Evolutionary conservation across 345 rosid species (phyloP).

Genomic region (Ailanthus altissimus): DNA sequence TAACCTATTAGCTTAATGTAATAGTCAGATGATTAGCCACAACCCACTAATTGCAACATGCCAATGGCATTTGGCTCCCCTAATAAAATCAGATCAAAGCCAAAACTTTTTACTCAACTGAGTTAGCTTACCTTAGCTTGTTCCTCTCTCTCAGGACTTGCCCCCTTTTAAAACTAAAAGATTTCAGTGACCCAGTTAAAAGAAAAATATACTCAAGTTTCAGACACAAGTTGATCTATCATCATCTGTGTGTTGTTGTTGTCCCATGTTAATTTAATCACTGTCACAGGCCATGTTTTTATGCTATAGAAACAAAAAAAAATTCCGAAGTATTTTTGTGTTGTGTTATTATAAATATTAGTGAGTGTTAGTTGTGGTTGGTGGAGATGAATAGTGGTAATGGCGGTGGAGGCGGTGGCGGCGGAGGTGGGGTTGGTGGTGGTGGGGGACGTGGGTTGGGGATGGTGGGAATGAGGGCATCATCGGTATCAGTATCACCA

Average conservation of each 20-base stretch:
- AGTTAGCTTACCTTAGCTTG: slow-evolving; percentile 8
- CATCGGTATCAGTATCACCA: slow-evolving; percentile 22
- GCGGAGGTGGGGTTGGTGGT: slow-evolving; percentile 25
- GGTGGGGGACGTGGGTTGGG: slow-evolving; percentile 29
- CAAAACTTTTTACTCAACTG: slow-evolving; percentile 8
- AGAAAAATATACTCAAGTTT: slow-evolving; percentile 10
- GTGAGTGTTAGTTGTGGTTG: neutral
- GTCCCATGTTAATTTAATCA: slow-evolving; percentile 27
- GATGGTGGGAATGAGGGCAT: slow-evolving; percentile 36
- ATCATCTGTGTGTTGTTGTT: neutral
- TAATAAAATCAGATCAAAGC: slow-evolving; percentile 34
- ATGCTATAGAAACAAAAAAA: slow-evolving; percentile 8
- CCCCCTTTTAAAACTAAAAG: slow-evolving; percentile 31
- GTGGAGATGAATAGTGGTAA: slow-evolving; percentile 11
- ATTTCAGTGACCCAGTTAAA: neutral
- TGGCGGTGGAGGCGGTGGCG: slow-evolving; percentile 28
- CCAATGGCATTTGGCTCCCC: neutral
- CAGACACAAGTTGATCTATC: slow-evolving; percentile 36
- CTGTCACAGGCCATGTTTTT: slow-evolving; percentile 26
- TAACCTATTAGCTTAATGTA: neutral
- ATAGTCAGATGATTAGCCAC: neutral
- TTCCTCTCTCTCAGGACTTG: slow-evolving; percentile 27
- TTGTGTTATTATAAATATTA: neutral
- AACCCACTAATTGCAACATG: neutral
- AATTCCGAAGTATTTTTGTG: neutral